phyloP scores from a whole-genome alignment of 495 filamentous ascomycete genomes.

The Margaritispora aquatica region DNA sequence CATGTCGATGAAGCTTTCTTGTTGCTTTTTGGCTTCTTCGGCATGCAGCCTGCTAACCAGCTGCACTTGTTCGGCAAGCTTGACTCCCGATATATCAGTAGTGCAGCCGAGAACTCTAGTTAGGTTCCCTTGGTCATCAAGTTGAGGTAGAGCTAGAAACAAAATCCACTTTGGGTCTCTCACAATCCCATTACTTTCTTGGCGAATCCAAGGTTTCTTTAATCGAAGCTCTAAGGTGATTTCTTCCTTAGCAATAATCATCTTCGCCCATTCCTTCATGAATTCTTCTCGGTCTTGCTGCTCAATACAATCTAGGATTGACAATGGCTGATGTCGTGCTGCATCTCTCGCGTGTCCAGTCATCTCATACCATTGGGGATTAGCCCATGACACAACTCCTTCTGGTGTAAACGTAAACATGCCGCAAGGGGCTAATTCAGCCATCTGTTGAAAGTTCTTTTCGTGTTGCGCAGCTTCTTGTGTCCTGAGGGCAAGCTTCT shows the following conservation, averaged over 20 bases:
- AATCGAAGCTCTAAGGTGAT: constrained; percentile 62
- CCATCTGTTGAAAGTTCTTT: constrained; percentile 65
- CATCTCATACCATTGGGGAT: constrained; percentile 30
- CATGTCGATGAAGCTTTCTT: constrained; percentile 86
- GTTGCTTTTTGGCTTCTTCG: constrained; percentile 61
- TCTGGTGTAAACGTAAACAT: constrained; percentile 61
- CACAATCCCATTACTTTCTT: constrained; percentile 32
- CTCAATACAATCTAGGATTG: constrained; percentile 59
- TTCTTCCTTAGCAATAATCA: constrained; percentile 46
- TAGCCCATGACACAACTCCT: constrained; percentile 59
- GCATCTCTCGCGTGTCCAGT: constrained; percentile 18
- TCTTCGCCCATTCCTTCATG: constrained; percentile 44
- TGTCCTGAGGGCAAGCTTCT: constrained; percentile 56
- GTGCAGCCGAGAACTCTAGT: constrained; percentile 19
- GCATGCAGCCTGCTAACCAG: constrained; percentile 55
- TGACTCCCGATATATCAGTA: constrained; percentile 46
- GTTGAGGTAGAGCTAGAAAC: constrained; percentile 61
- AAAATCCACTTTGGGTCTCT: constrained; percentile 59
- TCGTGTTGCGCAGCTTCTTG: constrained; percentile 63
- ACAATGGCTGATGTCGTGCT: constrained; percentile 18
- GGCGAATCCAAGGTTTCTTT: constrained; percentile 50
- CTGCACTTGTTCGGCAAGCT: constrained; percentile 57
- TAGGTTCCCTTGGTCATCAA: constrained; percentile 29
- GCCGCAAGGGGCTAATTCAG: constrained; percentile 53
- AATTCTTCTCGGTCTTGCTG: constrained; percentile 50